Percentiles rank a stretch among this genome's conserved stretches.
These are phyloP conservation scores for Trichoderma sp. DNA, from an alignment of 2,329 filamentous ascomycete genomes.

Conservation along the genomic window DNA sequence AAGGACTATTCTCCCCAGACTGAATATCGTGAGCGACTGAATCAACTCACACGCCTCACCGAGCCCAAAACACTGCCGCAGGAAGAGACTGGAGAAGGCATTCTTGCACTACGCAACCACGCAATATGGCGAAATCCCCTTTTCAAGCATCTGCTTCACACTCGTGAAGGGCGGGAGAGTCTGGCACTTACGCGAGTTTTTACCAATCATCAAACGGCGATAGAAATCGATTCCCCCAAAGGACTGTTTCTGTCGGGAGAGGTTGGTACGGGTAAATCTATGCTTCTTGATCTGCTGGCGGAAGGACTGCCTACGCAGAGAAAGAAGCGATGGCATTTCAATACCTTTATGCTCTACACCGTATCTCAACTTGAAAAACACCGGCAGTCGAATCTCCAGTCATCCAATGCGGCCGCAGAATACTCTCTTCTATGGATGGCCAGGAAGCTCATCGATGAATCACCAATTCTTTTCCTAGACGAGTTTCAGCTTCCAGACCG, in stretches of 20 bases:
- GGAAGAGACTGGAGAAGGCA: constrained; percentile 39
- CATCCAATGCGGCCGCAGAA: constrained; percentile 43
- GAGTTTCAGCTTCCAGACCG: constrained; percentile 84
- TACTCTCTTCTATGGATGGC: constrained; percentile 76
- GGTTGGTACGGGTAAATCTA: constrained; percentile 81
- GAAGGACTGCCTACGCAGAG: constrained; percentile 73
- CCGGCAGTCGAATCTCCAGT: constrained; percentile 47
- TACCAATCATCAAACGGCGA: constrained; percentile 70
- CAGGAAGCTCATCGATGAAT: constrained; percentile 73
- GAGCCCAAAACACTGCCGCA: constrained; percentile 37
- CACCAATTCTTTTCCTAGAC: constrained; percentile 77
- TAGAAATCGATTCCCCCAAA: constrained; percentile 71
- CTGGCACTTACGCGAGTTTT: constrained; percentile 70
- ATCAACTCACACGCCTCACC: constrained; percentile 59
- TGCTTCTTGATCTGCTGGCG: constrained; percentile 83
- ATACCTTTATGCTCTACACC: constrained; percentile 82
- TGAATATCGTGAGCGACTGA: constrained; percentile 69
- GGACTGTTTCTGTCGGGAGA: constrained; percentile 80
- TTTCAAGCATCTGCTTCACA: constrained; percentile 62
- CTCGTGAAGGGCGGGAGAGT: constrained; percentile 58
- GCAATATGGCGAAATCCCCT: constrained; percentile 62
- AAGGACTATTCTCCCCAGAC: constrained; percentile 77
- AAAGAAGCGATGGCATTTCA: constrained; percentile 81
- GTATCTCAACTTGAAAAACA: constrained; percentile 72
- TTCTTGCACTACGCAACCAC: constrained; percentile 56